Base-by-base conservation (phyloP, 768 basidiomycete species). In the Austroboletus festivus region DNA sequence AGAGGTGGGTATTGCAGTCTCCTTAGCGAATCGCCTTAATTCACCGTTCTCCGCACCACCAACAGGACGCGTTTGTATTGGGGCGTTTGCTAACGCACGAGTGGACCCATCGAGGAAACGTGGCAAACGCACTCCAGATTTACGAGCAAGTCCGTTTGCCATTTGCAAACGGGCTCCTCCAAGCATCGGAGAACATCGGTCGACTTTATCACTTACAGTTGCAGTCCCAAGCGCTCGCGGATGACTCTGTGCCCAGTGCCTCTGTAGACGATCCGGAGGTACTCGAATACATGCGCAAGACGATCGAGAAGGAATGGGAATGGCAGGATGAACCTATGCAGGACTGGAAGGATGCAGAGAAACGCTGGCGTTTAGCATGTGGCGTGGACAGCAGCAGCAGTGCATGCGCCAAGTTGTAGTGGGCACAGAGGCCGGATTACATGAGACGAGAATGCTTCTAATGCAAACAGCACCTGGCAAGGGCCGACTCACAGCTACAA, bases 1-100 rank as follows among this genome's bases (percentile, higher is more conserved):
- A n/a, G 79, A 79, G 61, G 76, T 75, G 35, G 12, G 59, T 42
- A 10, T 18, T 15, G n/a, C n/a, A n/a, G n/a, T n/a, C n/a, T n/a
- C n/a, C n/a, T n/a, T n/a, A n/a, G n/a, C n/a, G n/a, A n/a, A n/a
- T n/a, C n/a, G n/a, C n/a, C n/a, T n/a, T n/a, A n/a, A n/a, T 19
- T 21, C 35, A 49, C 16, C 21, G 16, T n/a, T 35, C 16, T n/a
- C 16, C 5, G 34, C 12, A 5, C 7, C 28, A 28, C n/a, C 21
- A 12, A 1, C 19, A 61, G 60, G 72, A 71, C 41, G 65, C 61
- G 16, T 59, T 59, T 44, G 52, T 70, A 12, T 54, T 71, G 24
- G 65, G 66, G 0, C 54, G 55, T 0, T 46, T 70, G 21, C 53
- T 71, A 13, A 49, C 58, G 7, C 61, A 68, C 38, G 50, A 55